Conservation (phyloP, 208 protist genomes). For the Wallacemonas sp. region DNA sequence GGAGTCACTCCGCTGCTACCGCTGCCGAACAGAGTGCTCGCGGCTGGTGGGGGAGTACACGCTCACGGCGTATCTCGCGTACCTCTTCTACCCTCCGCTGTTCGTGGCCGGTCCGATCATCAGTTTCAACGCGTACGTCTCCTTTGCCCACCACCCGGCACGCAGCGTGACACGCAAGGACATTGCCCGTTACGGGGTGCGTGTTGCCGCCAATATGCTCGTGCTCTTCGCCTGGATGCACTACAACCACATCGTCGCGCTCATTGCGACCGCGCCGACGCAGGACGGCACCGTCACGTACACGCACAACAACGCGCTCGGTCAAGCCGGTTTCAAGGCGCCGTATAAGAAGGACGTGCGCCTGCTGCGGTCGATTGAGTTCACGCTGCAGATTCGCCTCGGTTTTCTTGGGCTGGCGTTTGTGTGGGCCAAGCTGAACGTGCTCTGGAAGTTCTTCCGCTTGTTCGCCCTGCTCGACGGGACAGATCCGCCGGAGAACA, state of each 20-base stretch:
- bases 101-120: slow-evolving; percentile 87
- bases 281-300: slow-evolving; percentile 4
- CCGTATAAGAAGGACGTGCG: slow-evolving; percentile 3
- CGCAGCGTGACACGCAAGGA: slow-evolving; percentile 20
- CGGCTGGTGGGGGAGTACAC: slow-evolving; percentile 51
- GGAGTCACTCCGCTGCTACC: slow-evolving; percentile 46
- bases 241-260: slow-evolving; percentile 54
- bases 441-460: slow-evolving; percentile 91
- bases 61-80: slow-evolving; percentile 66
- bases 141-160: slow-evolving; percentile 56
- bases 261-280: slow-evolving; percentile 24
- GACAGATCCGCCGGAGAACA: slow-evolving; percentile 88
- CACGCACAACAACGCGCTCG: slow-evolving; percentile 9
- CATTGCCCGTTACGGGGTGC: slow-evolving; percentile 38
- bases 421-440: slow-evolving; percentile 91
- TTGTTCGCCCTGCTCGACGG: slow-evolving; percentile 82
- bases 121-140: slow-evolving; percentile 88
- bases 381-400: slow-evolving; percentile 11
- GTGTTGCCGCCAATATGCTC: slow-evolving; percentile 28
- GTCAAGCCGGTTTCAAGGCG: slow-evolving; percentile 6
- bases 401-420: slow-evolving; percentile 70
- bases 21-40: slow-evolving; percentile 43
- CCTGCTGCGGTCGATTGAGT: slow-evolving; percentile 5
- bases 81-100: slow-evolving; percentile 85
- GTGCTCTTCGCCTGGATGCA: slow-evolving; percentile 45